A percentile compares a stretch with the other conserved stretches of the same genome.
These are phyloP conservation scores for Gentiana dahurica DNA, from an alignment of 257 asterid species.

Conservation along the genomic window DNA sequence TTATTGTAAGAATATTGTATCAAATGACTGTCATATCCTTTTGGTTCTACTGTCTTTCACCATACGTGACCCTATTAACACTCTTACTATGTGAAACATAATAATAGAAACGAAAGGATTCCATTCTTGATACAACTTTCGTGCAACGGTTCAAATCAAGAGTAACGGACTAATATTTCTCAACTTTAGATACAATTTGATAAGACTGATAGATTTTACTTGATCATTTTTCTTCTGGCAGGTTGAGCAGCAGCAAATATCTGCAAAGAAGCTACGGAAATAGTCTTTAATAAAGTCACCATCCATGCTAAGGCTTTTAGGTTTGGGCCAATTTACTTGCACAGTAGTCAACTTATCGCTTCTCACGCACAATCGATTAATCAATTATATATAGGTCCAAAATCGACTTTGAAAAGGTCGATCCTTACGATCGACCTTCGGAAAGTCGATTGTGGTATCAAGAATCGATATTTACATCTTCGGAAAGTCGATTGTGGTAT, in stretches of 20 bases:
- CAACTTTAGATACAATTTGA: slow-evolving; percentile 3
- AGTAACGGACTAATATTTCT: not conserved
- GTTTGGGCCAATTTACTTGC: too few relatives aligned
- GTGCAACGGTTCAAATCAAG: not conserved
- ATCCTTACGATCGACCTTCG: too few relatives aligned
- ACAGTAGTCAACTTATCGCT: too few relatives aligned
- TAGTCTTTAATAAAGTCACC: slow-evolving; percentile 5
- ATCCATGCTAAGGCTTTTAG: too few relatives aligned
- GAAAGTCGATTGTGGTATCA: too few relatives aligned
- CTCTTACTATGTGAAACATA: too few relatives aligned
- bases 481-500: too few relatives aligned
- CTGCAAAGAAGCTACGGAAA: slow-evolving; percentile 45
- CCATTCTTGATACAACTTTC: not conserved
- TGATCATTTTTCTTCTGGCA: slow-evolving; percentile 19
- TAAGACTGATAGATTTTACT: not conserved
- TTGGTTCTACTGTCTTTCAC: not conserved
- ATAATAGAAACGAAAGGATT: too few relatives aligned
- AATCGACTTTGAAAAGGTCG: too few relatives aligned
- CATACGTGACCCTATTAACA: not conserved
- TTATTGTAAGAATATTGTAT: not conserved
- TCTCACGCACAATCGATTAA: too few relatives aligned
- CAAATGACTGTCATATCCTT: not conserved
- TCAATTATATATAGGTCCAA: too few relatives aligned
- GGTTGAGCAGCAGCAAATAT: slow-evolving; percentile 45
- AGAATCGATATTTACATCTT: too few relatives aligned